Conservation (phyloP, 2,329 filamentous ascomycete species). For the Aspergillus flavus region DNA sequence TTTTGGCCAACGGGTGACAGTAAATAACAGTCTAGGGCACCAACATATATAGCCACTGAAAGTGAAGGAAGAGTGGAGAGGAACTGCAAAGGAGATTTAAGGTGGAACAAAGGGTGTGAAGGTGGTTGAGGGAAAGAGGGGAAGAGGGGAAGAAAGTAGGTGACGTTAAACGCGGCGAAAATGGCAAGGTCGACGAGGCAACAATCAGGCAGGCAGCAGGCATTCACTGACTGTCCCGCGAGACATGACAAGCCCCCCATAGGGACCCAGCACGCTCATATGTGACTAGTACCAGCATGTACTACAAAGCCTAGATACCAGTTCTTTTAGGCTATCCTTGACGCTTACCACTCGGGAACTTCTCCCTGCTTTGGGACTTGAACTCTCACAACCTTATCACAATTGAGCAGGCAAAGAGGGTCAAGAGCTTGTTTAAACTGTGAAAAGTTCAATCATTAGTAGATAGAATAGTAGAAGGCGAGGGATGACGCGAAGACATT, state of each 20-base stretch:
- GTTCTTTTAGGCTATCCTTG: neutral
- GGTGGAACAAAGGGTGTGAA: neutral
- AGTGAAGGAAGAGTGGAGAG: neutral
- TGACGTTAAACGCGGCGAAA: neutral
- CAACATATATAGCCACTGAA: neutral
- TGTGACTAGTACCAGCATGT: too few species aligned
- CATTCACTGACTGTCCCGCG: neutral
- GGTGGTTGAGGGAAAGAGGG: neutral
- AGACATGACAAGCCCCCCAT: too few species aligned
- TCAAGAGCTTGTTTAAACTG: slow-evolving; percentile 67
- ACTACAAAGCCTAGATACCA: too few species aligned
- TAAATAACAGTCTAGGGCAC: neutral
- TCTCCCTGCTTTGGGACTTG: slow-evolving; percentile 54
- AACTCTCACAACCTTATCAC: slow-evolving; percentile 65
- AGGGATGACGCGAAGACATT: neutral
- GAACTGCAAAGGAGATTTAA: neutral
- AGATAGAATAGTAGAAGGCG: neutral
- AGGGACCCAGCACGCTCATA: too few species aligned
- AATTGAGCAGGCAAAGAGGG: slow-evolving; percentile 64
- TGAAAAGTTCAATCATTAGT: slow-evolving; percentile 20
- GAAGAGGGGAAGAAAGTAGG: neutral
- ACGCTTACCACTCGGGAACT: slow-evolving; percentile 47
- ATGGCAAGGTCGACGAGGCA: neutral
- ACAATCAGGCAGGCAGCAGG: too few species aligned
- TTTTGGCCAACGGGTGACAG: neutral